Evolutionary conservation across 192 early-diverging fungal genomes (phyloP).

Genomic region (Backusella luteola): DNA sequence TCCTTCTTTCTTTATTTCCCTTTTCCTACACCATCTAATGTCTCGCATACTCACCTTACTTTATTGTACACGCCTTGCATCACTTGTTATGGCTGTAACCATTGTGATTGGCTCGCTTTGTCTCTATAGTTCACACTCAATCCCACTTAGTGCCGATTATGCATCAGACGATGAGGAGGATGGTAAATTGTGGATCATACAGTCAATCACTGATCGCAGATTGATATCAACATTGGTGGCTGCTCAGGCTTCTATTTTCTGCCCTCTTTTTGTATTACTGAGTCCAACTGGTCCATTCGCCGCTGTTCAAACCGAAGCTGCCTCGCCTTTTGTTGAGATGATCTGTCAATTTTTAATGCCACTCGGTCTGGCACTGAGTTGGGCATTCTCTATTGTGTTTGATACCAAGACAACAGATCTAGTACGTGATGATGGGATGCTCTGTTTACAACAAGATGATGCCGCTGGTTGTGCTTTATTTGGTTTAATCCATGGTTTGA

Average conservation of each 20-base stretch:
- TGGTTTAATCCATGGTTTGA: slow-evolving; percentile 4
- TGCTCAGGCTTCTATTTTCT: slow-evolving; percentile 26
- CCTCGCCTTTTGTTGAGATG: background rate
- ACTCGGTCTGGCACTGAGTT: slow-evolving; percentile 28
- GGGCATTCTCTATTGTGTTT: slow-evolving; percentile 31
- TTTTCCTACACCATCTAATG: background rate
- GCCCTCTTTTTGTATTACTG: slow-evolving; percentile 12
- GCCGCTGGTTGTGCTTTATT: background rate
- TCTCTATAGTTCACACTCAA: slow-evolving; percentile 8
- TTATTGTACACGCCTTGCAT: slow-evolving; percentile 11
- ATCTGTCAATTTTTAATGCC: slow-evolving; percentile 27
- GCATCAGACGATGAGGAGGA: background rate
- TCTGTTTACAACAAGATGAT: background rate
- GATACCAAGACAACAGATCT: slow-evolving; percentile 17
- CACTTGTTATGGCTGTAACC: background rate
- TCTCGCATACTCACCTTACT: background rate
- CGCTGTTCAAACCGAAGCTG: slow-evolving; percentile 4
- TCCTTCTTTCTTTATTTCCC: background rate
- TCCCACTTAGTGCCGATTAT: background rate
- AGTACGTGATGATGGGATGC: background rate
- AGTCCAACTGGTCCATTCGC: slow-evolving; percentile 8
- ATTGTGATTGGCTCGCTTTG: slow-evolving; percentile 13
- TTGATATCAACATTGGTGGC: slow-evolving; percentile 29
- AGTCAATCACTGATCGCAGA: slow-evolving; percentile 17
- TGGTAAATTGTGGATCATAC: background rate